A percentile compares a stretch with the other conserved stretches of the same genome.
These are phyloP conservation scores for Crithidia sp. DNA, from an alignment of 208 protist species.

Conservation along the genomic window DNA sequence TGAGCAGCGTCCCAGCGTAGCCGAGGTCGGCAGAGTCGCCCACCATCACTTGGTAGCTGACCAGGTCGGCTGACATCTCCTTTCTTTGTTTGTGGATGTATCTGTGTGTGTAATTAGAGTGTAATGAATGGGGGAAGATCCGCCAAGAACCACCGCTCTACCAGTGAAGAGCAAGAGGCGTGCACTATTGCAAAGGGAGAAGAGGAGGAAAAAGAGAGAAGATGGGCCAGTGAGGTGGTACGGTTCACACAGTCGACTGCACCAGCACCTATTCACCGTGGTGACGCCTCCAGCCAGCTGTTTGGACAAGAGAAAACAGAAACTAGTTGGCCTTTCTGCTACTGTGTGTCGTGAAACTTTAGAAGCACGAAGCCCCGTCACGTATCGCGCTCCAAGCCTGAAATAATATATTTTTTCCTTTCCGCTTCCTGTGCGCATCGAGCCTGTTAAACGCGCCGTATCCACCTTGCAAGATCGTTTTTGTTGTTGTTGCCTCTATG, in stretches of 20 bases:
- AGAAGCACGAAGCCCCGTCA: too few relatives aligned
- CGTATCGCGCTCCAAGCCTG: too few relatives aligned
- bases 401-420: too few relatives aligned
- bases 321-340: too few relatives aligned
- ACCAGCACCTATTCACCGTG: background rate
- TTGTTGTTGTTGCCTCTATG: too few relatives aligned
- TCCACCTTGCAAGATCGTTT: too few relatives aligned
- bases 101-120: background rate
- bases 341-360: too few relatives aligned
- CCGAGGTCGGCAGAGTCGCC: background rate
- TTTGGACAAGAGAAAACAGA: too few relatives aligned
- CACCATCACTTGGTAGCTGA: background rate
- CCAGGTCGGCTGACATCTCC: background rate
- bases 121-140: background rate
- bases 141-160: background rate
- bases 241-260: background rate
- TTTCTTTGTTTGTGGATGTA: background rate
- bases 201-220: background rate
- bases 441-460: too few relatives aligned
- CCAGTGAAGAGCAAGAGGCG: background rate
- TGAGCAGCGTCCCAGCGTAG: slow-evolving; percentile 35
- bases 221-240: background rate
- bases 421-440: too few relatives aligned
- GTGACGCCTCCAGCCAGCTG: too few relatives aligned
- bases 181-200: too few relatives aligned